phyloP scores from a whole-genome alignment of 805 yeast species.

The Wickerhamiella kurtzmanii region DNA sequence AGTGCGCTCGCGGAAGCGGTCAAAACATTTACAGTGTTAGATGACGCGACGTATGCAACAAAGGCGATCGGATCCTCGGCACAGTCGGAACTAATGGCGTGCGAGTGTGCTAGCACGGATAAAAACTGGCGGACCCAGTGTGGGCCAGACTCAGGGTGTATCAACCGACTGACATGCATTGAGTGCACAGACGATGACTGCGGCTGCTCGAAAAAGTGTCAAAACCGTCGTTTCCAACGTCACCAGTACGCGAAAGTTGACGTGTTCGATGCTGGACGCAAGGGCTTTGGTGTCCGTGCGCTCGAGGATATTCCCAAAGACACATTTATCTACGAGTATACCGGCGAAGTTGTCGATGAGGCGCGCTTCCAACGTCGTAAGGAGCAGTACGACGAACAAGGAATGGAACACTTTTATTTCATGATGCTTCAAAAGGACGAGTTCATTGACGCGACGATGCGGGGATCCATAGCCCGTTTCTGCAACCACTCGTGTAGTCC shows the following conservation, averaged over 20 bases:
- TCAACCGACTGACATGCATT: constrained; percentile 79
- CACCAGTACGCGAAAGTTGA: constrained; percentile 61
- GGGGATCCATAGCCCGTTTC: constrained; percentile 81
- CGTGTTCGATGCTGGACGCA: constrained; percentile 67
- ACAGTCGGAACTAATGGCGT: constrained; percentile 73
- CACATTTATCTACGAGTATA: constrained; percentile 77
- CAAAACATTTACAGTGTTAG: constrained; percentile 40
- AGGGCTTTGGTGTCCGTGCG: constrained; percentile 86
- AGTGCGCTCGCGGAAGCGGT: constrained; percentile 42
- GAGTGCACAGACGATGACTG: constrained; percentile 69
- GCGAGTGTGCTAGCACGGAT: constrained; percentile 61
- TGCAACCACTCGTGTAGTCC: constrained; percentile 94
- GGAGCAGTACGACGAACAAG: constrained; percentile 45
- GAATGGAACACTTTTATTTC: constrained; percentile 74
- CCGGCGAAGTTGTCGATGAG: constrained; percentile 88
- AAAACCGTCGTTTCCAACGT: constrained; percentile 78
- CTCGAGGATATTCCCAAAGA: constrained; percentile 41
- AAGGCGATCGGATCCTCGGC: constrained; percentile 56
- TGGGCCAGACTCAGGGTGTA: constrained; percentile 76
- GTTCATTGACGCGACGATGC: constrained; percentile 85
- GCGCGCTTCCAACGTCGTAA: constrained; percentile 58
- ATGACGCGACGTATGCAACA: constrained; percentile 47
- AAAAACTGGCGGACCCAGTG: constrained; percentile 42
- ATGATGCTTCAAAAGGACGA: constrained; percentile 92
- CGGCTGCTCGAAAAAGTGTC: constrained; percentile 67